Conservation (phyloP, 139 green algal genomes). For the Picochlorum costavermella region DNA sequence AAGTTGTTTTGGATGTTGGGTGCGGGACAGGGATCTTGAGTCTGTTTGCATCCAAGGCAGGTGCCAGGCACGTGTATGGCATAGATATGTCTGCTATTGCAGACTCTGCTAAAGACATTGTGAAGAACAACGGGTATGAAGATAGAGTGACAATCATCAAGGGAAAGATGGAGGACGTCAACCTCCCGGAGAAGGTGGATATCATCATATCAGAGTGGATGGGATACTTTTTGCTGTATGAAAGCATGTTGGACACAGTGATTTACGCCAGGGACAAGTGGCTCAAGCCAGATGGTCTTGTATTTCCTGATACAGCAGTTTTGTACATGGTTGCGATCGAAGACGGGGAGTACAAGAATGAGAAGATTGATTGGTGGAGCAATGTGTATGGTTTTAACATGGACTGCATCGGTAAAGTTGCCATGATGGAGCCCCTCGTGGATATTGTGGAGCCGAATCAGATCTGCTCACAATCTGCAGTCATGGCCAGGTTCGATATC, state of each 20-base stretch:
- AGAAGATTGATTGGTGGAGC: conserved; percentile 91
- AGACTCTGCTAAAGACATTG: conserved; percentile 71
- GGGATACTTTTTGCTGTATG: conserved; percentile 36
- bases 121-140: conserved; percentile 66
- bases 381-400: conserved; percentile 91
- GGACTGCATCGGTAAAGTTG: conserved; percentile 66
- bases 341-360: conserved; percentile 78
- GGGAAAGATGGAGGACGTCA: conserved; percentile 75
- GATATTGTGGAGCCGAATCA: conserved; percentile 49
- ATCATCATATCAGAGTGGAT: conserved; percentile 92
- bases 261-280: conserved; percentile 81
- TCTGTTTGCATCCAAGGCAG: conserved; percentile 78
- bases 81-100: conserved; percentile 85
- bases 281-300: conserved; percentile 60
- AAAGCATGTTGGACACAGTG: conserved; percentile 84
- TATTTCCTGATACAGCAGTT: conserved; percentile 69
- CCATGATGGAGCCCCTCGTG: conserved; percentile 76
- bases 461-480: conserved; percentile 35
- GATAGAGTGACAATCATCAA: conserved; percentile 74
- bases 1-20: conserved; percentile 89
- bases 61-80: conserved; percentile 82
- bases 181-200: conserved; percentile 67
- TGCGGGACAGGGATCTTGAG: conserved; percentile 86
- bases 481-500: conserved; percentile 64
- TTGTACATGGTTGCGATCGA: conserved; percentile 72